Base-by-base conservation (phyloP, 768 basidiomycete species). In the Brasilioporus rufonigricans region DNA sequence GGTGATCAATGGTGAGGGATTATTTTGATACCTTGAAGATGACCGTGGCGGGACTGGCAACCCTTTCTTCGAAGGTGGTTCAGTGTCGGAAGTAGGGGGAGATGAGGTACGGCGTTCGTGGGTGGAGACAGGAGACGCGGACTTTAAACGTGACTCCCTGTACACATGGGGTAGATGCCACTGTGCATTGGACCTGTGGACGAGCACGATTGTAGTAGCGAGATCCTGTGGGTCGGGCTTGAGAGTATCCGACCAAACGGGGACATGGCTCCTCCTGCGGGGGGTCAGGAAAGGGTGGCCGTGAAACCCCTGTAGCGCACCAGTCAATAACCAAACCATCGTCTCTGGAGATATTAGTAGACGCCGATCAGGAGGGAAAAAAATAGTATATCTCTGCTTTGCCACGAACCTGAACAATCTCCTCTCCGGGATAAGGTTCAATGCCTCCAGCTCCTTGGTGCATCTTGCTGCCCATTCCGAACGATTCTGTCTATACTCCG, bases 221-320 rank as follows among this genome's bases (percentile, higher is more conserved):
- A 72, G 71, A 44, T 69, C 66, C 19, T 55, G 55, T 0, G 60
- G 26, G n/a, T 50, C 56, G 8, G 69, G 70, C 53, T 56, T 58
- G 44, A 70, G 52, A 0, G 70, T 68, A 53, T 71, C 68, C 47
- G 70, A 65, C 68, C 68, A 65, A 44, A 73, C 68, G 5, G 71
- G 62, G 13, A 68, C 59, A 7, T 56, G 27, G 35, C 70, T 71
- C 44, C 23, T 66, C 70, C 71, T 73, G 50, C 16, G 21, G 16
- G 18, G 57, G 38, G 26, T 39, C n/a, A 21, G 11, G 39, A 52
- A 32, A 29, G 5, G 18, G 18, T n/a, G 5, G 0, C 18, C 5
- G 14, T 36, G 41, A 45, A 16, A 33, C 4, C 29, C 26, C 2
- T 27, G 9, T 32, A 24, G n/a, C 54, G 35, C 36, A 72, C 69